Conservation (phyloP, 805 yeast genomes). For the Saccharomycopsis sp. region DNA sequence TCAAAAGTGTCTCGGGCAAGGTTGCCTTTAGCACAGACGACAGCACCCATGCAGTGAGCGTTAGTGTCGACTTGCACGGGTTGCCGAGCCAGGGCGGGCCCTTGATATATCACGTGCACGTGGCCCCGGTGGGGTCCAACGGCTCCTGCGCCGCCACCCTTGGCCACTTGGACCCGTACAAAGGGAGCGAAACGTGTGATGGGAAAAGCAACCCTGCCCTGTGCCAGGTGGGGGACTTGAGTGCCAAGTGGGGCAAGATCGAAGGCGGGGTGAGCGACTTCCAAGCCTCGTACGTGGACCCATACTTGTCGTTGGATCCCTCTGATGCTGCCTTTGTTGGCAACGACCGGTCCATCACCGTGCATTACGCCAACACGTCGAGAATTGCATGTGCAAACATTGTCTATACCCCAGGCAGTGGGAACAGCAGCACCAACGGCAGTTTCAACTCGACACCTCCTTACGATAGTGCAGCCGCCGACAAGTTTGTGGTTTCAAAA, state of each 20-base stretch:
- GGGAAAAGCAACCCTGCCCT: conserved; percentile 37
- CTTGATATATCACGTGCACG: conserved; percentile 49
- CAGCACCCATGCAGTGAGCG: conserved; percentile 38
- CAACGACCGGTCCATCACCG: conserved; percentile 3
- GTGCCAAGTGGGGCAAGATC: conserved; percentile 51
- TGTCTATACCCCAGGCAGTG: background rate
- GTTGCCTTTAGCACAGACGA: conserved; percentile 32
- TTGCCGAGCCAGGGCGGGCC: conserved; percentile 51
- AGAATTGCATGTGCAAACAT: conserved; percentile 12
- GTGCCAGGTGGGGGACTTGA: conserved; percentile 54
- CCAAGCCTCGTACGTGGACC: conserved; percentile 6
- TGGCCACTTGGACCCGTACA: conserved; percentile 45
- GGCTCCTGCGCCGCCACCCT: conserved; percentile 43
- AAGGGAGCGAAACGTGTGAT: conserved; percentile 40
- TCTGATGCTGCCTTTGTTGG: conserved; percentile 4
- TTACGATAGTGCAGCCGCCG: conserved; percentile 1
- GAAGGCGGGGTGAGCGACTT: conserved; percentile 1
- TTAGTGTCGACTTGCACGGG: conserved; percentile 49
- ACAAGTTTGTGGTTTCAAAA: background rate
- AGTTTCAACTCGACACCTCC: background rate
- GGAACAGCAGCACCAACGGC: background rate
- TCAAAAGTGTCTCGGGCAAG: conserved; percentile 25
- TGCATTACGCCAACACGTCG: conserved; percentile 5
- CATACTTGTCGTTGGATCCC: conserved; percentile 9
- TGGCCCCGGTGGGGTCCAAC: conserved; percentile 33